phyloP scores from a whole-genome alignment of 371 early-diverging fungal genomes.

The Umbelopsis sp. region DNA sequence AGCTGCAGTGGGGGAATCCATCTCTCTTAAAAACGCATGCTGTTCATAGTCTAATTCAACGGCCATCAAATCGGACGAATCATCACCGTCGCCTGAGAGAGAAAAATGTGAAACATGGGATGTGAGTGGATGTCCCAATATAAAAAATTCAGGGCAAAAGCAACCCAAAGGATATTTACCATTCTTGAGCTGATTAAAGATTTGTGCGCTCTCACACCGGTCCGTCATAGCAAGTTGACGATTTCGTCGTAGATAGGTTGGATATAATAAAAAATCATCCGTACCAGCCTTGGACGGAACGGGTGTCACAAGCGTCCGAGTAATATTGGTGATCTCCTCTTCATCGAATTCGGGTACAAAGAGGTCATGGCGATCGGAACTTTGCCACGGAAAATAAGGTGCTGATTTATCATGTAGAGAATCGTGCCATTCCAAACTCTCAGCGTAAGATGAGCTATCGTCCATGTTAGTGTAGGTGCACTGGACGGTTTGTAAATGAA shows the following conservation, averaged over 20 bases:
- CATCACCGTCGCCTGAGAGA: constrained; percentile 6
- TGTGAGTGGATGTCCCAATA: background rate
- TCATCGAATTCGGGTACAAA: constrained; percentile 9
- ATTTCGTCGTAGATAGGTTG: background rate
- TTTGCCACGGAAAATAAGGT: constrained; percentile 17
- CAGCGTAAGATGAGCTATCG: constrained; percentile 14
- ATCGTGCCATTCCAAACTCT: constrained; percentile 17
- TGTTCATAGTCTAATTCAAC: constrained; percentile 17
- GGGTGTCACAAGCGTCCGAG: constrained; percentile 2
- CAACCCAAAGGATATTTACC: background rate
- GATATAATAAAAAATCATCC: constrained; percentile 12
- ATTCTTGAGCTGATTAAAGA: constrained; percentile 13
- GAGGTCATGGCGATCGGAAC: constrained; percentile 6
- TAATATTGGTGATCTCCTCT: constrained; percentile 1
- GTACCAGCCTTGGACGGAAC: constrained; percentile 3
- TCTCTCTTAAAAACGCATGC: background rate
- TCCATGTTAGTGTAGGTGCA: background rate
- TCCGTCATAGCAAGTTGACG: background rate
- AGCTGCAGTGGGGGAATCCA: background rate
- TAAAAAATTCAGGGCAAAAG: background rate
- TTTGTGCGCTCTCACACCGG: constrained; percentile 17
- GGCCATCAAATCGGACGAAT: constrained; percentile 15
- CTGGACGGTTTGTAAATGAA: background rate
- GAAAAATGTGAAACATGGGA: background rate
- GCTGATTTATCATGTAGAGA: constrained; percentile 14